Base-by-base conservation (phyloP, 2,329 filamentous ascomycete species). In the Acarospora socialis region DNA sequence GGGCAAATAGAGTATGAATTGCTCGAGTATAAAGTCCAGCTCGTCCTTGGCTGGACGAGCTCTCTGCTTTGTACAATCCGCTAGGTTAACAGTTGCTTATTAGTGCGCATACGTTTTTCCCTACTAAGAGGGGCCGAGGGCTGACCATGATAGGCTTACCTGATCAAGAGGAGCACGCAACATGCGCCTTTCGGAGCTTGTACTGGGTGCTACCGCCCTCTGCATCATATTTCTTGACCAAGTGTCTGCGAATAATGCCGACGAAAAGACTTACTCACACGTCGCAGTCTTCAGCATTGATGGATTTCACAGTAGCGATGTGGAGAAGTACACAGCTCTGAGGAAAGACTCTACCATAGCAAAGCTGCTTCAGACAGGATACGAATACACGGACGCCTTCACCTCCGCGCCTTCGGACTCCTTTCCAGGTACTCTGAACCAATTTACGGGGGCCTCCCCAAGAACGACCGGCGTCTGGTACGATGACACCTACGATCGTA, bases 341-440 rank as follows among this genome's bases (percentile, higher is more conserved):
- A 32, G 40, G 23, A 43, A 44, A 7, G 31, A 34, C n/a, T 44
- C 40, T 5, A 45, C 29, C n/a, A 43, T 46, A 16, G 37, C 44
- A 4, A 2, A 6, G 8, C 22, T 49, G 10, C 38, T 48, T 5
- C 28, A 43, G 21, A 39, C 40, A 20, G 43, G 40, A 12, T 45
- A 45, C 30, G 36, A 45, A 25, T 50, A 47, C 25, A 46, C 40
- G 5, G 36, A 49, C 33, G 42, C 43, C 13, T 44, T 30, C 21
- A 46, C 47, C n/a, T 40, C 41, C n/a, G 43, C 32, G 9, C 48
- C 48, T 6, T 51, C 48, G 6, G 48, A 51, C 35, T 50, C 46
- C 8, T 47, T 45, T 29, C 47, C 48, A 8, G 47, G 46, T 13
- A 33, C 41, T n/a, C 21, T 41, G 7, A 34, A 34, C n/a, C 41